Evolutionary conservation across 306 rosid genomes (phyloP).

Genomic region (Trichosanthes cucumerina): DNA sequence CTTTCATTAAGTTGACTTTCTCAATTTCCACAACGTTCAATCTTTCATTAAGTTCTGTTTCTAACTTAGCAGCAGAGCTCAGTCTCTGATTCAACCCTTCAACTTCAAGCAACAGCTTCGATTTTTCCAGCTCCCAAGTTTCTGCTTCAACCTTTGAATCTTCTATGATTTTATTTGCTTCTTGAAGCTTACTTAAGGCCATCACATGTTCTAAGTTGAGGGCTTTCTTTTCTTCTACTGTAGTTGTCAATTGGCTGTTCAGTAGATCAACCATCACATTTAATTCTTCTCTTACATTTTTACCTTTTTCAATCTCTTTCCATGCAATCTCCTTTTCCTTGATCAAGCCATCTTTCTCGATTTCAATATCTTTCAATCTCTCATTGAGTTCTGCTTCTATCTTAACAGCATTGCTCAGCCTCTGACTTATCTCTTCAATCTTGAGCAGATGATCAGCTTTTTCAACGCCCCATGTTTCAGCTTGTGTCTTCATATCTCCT

Average conservation of each 20-base stretch:
- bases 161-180: constrained; percentile 16
- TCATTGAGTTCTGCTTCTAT: constrained; percentile 20
- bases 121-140: constrained; percentile 1
- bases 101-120: constrained; percentile 4
- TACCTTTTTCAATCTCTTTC: constrained; percentile 39
- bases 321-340: constrained; percentile 21
- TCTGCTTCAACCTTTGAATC: not conserved
- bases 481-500: constrained; percentile 6
- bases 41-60: constrained; percentile 29
- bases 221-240: constrained; percentile 37
- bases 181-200: constrained; percentile 11
- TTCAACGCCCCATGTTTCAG: constrained; percentile 1
- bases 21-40: constrained; percentile 28
- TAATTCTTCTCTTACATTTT: constrained; percentile 11
- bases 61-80: not conserved
- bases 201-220: constrained; percentile 40
- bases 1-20: constrained; percentile 27
- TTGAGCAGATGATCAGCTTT: not conserved
- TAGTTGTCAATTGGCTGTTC: constrained; percentile 26
- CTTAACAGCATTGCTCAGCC: not conserved
- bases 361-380: constrained; percentile 21
- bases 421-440: constrained; percentile 6
- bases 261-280: constrained; percentile 1
- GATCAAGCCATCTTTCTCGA: constrained; percentile 17
- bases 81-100: constrained; percentile 13